Conservation (phyloP, 2,329 filamentous ascomycete genomes). For the Pyrenophora seminiperda region DNA sequence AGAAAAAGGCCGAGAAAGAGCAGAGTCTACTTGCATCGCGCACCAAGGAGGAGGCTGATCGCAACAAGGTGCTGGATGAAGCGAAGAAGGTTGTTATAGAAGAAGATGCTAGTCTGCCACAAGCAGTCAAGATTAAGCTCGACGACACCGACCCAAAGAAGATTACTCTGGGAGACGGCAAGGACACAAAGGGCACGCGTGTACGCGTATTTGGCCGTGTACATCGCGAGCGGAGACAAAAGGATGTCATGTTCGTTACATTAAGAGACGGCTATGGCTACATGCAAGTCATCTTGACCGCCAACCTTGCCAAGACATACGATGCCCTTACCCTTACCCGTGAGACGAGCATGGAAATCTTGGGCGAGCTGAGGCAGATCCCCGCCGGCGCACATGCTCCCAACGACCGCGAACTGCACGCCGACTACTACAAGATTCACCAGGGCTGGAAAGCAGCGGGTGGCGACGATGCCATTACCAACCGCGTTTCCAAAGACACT, state of each 20-base stretch:
- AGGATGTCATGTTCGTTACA: constrained; percentile 85
- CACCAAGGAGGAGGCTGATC: constrained; percentile 73
- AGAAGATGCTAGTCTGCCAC: constrained; percentile 74
- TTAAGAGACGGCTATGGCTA: constrained; percentile 82
- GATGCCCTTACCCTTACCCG: constrained; percentile 83
- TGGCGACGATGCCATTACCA: constrained; percentile 90
- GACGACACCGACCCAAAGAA: constrained; percentile 67
- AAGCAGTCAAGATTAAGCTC: constrained; percentile 76
- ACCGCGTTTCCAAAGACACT: constrained; percentile 71
- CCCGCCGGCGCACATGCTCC: constrained; percentile 79
- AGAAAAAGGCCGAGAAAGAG: constrained; percentile 84
- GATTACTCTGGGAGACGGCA: constrained; percentile 59
- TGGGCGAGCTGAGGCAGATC: constrained; percentile 82
- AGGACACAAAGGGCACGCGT: constrained; percentile 67
- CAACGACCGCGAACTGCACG: constrained; percentile 84
- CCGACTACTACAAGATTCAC: constrained; percentile 82
- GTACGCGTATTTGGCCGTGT: constrained; percentile 83
- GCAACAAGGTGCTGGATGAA: constrained; percentile 75
- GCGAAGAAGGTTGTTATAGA: constrained; percentile 76
- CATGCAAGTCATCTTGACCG: constrained; percentile 82
- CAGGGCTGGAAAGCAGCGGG: constrained; percentile 73
- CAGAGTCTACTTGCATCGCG: constrained; percentile 73
- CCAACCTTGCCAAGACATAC: constrained; percentile 87
- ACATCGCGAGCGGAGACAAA: constrained; percentile 79
- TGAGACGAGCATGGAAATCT: constrained; percentile 84